These are phyloP conservation scores for Ramichloridium luteum DNA, from an alignment of 2,329 filamentous ascomycete species.

Conservation along the genomic window DNA sequence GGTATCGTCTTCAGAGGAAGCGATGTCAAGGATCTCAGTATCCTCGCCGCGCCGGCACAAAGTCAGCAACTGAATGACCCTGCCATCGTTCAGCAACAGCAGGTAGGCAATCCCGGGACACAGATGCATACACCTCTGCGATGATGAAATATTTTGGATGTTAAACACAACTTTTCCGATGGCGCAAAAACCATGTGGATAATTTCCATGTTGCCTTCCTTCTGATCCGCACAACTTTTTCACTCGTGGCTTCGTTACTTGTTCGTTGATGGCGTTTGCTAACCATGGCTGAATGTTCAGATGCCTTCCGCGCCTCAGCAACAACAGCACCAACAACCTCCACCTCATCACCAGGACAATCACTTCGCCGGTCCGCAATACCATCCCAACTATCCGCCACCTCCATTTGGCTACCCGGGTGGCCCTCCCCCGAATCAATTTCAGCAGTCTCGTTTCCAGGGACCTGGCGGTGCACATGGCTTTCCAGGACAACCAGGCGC, in stretches of 20 bases:
- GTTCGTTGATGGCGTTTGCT: too few relatives aligned
- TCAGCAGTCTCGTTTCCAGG: constrained; percentile 37
- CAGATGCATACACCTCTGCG: constrained; percentile 23
- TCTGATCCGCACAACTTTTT: constrained; percentile 49
- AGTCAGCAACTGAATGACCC: constrained; percentile 83
- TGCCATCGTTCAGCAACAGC: constrained; percentile 61
- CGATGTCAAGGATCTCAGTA: constrained; percentile 94
- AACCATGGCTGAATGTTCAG: not conserved
- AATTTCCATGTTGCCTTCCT: constrained; percentile 99
- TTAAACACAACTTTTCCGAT: constrained; percentile 78
- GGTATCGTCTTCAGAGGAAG: constrained; percentile 98
- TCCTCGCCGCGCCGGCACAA: constrained; percentile 64
- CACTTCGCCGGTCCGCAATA: constrained; percentile 17
- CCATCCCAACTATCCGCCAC: constrained; percentile 1
- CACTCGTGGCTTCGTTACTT: too few relatives aligned
- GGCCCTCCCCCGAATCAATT: constrained; percentile 25
- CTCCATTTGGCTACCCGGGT: constrained; percentile 27
- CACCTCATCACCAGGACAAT: constrained; percentile 25
- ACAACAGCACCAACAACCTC: constrained; percentile 24
- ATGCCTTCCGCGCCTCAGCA: constrained; percentile 15
- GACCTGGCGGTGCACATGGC: constrained; percentile 30
- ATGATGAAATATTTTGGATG: constrained; percentile 98
- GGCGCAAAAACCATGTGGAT: constrained; percentile 93
- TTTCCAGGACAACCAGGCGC: constrained; percentile 32
- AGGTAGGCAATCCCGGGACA: constrained; percentile 55